A percentile compares a stretch with the other conserved stretches of the same genome.
phyloP scores from a whole-genome alignment of 2,329 filamentous ascomycete species.

The Pseudogymnoascus sp. region DNA sequence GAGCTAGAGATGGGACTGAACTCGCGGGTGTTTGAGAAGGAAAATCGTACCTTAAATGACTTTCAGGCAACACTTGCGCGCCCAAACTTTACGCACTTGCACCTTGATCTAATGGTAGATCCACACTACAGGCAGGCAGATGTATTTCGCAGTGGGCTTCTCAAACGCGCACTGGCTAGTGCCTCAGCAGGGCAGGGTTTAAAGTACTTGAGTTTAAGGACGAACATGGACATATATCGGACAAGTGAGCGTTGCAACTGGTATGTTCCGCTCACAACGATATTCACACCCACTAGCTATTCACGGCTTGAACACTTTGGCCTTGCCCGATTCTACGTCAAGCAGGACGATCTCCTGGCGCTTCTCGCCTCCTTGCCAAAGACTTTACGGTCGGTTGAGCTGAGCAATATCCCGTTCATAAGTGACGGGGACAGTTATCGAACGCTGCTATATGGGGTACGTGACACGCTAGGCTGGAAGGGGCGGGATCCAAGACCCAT shows the following conservation, averaged over 20 bases:
- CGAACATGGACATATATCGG: background rate
- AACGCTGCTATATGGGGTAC: slow-evolving; percentile 18
- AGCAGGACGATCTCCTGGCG: slow-evolving; percentile 21
- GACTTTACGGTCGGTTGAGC: slow-evolving; percentile 26
- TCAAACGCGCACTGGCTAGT: slow-evolving; percentile 15
- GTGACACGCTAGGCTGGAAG: slow-evolving; percentile 16
- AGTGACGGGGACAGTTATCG: slow-evolving; percentile 9
- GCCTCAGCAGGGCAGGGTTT: slow-evolving; percentile 15
- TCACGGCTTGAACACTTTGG: slow-evolving; percentile 25
- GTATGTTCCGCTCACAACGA: slow-evolving; percentile 18
- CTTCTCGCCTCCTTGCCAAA: slow-evolving; percentile 24
- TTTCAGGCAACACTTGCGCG: slow-evolving; percentile 19
- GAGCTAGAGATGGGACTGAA: slow-evolving; percentile 26
- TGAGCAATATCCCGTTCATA: slow-evolving; percentile 28
- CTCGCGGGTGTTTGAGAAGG: slow-evolving; percentile 24
- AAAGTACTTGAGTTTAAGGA: slow-evolving; percentile 20
- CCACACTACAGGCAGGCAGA: background rate
- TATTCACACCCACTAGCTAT: slow-evolving; percentile 28
- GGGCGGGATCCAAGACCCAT: slow-evolving; percentile 12
- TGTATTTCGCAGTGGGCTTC: slow-evolving; percentile 14
- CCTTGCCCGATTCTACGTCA: slow-evolving; percentile 23
- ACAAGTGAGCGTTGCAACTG: no score
- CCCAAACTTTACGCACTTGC: slow-evolving; percentile 24
- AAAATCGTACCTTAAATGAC: slow-evolving; percentile 20
- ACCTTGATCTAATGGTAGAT: slow-evolving; percentile 20